Base-by-base conservation (phyloP, 2,329 filamentous ascomycete species). In the Hymenoscyphus albidus region DNA sequence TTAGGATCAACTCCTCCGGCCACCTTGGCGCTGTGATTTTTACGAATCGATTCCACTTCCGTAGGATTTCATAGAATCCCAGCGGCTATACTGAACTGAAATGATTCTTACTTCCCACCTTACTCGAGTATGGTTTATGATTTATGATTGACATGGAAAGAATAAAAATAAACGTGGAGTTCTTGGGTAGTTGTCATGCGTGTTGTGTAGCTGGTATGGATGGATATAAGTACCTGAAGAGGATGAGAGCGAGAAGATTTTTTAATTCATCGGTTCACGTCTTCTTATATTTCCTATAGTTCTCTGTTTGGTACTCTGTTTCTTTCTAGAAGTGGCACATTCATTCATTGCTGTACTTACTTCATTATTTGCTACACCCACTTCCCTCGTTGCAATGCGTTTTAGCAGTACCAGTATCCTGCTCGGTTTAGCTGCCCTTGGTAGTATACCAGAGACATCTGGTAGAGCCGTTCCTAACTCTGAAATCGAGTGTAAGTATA, bases 401-500 rank as follows among this genome's bases (percentile, higher is more conserved):
- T 57, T 57, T 18, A 57, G 32, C 55, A 57, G 27, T 57, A 27
- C 27, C 5, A 57, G 27, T 57, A 10, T 57, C 32, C 27, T 57
- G 16, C 55, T 57, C 55, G 22, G 55, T 5, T 57, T 57, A 57
- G 55, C 55, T 35, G 27, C 55, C 55, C 55, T 57, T 57, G 32
- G 55, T 38, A 57, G 22, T 27, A 14, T 57, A 13, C 55, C 55
- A 32, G 55, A 57, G 32, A 57, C 27, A 9, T 16, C 35, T 7
- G 55, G 55, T 27, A 35, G 55, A 57, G 55, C 55, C 13, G 14
- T 57, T 57, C 55, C 55, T 27, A 57, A 57, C 32, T 18, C n/a
- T 35, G 55, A 18, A 57, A 27, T 57, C 2, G 55, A 57, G 4
- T 14, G 55, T 57, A 38, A 57, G 55, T 12, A 56, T n/a, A 35